Evolutionary conservation across 129 eudicot species (phyloP).

Genomic region (Saussurea involucrata): DNA sequence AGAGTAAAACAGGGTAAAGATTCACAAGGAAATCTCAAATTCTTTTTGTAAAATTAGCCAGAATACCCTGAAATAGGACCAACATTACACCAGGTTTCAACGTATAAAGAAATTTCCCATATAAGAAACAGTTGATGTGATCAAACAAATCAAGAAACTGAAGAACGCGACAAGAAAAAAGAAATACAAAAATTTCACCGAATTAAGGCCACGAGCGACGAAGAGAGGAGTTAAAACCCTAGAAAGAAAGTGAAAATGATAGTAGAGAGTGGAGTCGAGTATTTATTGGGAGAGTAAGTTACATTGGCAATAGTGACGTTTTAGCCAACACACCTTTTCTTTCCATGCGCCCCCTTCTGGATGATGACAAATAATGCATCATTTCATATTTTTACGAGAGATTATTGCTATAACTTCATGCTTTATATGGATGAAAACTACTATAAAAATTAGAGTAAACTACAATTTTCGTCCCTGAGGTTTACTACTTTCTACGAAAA

Average conservation of each 20-base stretch:
- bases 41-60: not conserved
- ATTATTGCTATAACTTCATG: not conserved
- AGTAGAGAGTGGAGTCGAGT: constrained; percentile 13
- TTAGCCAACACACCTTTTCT: not conserved
- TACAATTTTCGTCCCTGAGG: too few relatives aligned
- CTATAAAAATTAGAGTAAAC: not conserved
- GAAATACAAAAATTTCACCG: constrained; percentile 1
- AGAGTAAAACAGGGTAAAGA: not conserved
- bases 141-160: not conserved
- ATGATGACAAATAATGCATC: not conserved
- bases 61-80: not conserved
- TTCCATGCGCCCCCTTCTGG: not conserved
- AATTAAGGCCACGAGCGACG: not conserved
- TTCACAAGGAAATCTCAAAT: not conserved
- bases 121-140: not conserved
- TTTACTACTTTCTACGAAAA: too few relatives aligned
- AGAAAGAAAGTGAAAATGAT: constrained; percentile 7
- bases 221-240: constrained; percentile 21
- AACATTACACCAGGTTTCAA: constrained; percentile 9
- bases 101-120: not conserved
- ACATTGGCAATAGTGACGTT: constrained; percentile 1
- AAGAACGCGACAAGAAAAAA: not conserved
- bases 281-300: constrained; percentile 15
- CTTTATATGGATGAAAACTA: not conserved
- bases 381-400: not conserved